Percentiles rank a stretch among this genome's conserved stretches.
phyloP scores from a whole-genome alignment of 2,329 filamentous ascomycete genomes.

The Exophiala calicioides region DNA sequence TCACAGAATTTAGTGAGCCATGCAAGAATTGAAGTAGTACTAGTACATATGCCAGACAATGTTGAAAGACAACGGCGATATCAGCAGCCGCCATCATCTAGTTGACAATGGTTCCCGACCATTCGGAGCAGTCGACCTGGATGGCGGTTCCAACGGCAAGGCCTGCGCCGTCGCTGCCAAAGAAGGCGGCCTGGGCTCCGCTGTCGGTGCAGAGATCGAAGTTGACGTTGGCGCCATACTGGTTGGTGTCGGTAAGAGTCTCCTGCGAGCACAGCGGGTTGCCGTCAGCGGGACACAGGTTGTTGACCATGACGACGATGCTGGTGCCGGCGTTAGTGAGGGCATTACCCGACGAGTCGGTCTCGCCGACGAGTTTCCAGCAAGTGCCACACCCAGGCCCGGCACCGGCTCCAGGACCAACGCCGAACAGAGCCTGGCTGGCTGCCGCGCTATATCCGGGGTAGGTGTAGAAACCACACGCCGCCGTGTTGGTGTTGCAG shows the following conservation, averaged over 20 bases:
- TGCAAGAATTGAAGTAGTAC: too few relatives aligned
- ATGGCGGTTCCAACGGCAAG: slow-evolving; percentile 29
- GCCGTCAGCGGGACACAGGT: slow-evolving; percentile 41
- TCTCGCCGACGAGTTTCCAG: slow-evolving; percentile 40
- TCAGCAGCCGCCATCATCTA: too few relatives aligned
- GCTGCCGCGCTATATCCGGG: slow-evolving; percentile 43
- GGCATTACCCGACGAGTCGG: slow-evolving; percentile 33
- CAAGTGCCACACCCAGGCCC: slow-evolving; percentile 45
- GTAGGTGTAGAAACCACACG: slow-evolving; percentile 37
- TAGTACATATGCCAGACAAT: background rate
- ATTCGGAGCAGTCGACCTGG: slow-evolving; percentile 29
- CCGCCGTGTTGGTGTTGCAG: slow-evolving; percentile 40
- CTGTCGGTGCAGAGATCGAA: slow-evolving; percentile 45
- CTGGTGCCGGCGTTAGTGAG: slow-evolving; percentile 34
- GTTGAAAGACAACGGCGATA: too few relatives aligned
- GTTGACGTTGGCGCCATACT: slow-evolving; percentile 44
- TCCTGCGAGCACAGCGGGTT: slow-evolving; percentile 43
- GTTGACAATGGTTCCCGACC: slow-evolving; percentile 24
- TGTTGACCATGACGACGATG: slow-evolving; percentile 44
- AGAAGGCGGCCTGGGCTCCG: slow-evolving; percentile 40
- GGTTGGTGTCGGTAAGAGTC: slow-evolving; percentile 37
- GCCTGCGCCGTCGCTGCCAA: slow-evolving; percentile 32
- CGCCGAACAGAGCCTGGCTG: slow-evolving; percentile 43
- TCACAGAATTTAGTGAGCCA: too few relatives aligned
- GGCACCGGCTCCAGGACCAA: slow-evolving; percentile 39